Base-by-base conservation (phyloP, 2,329 filamentous ascomycete genomes). In the Corinectria fuckeliana region DNA sequence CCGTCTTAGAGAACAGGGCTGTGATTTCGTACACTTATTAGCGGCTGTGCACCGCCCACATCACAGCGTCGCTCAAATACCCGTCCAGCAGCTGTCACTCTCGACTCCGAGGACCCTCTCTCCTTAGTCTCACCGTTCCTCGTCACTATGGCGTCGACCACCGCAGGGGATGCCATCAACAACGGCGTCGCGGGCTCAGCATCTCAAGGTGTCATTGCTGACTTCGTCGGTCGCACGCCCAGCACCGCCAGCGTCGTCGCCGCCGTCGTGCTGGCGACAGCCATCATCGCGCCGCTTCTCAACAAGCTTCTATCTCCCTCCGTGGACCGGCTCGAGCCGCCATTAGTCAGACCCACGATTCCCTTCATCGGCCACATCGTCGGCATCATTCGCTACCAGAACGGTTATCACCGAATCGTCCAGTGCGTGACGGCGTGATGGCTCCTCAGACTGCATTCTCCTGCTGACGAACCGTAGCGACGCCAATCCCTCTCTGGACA, bases 281-380 rank as follows among this genome's bases (percentile, higher is more conserved):
- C 26, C 16, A 36, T 63, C 18, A 23, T 55, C 8, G 10, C 67
- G 5, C 47, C 63, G 4, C 50, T 71, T 25, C 50, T 70, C 3
- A 63, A 50, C 53, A 56, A 51, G 34, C 13, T 70, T 4, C 23
- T 68, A 13, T 58, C 62, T 9, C 65, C 64, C n/a, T 59, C 25
- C 14, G 50, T 71, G 7, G 71, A 76, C 45, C 66, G 75, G 8
- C 68, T 72, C 47, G 81, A 83, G 56, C 81, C 81, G 8, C 78
- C 79, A 3, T 56, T 77, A 0, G 25, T 82, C 21, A 74, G 74
- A 21, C 71, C 78, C 0, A 71, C 42, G 14, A 72, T 83, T 30
- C 81, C 81, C 0, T 69, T 78, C 26, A 62, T 83, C 38, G 81
- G 81, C 2, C 81, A 83, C 61, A 71, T 82, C 18, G 66, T 83